Evolutionary conservation across 1,284 basidiomycete genomes (phyloP).

Genomic region (Marasmius oreades): DNA sequence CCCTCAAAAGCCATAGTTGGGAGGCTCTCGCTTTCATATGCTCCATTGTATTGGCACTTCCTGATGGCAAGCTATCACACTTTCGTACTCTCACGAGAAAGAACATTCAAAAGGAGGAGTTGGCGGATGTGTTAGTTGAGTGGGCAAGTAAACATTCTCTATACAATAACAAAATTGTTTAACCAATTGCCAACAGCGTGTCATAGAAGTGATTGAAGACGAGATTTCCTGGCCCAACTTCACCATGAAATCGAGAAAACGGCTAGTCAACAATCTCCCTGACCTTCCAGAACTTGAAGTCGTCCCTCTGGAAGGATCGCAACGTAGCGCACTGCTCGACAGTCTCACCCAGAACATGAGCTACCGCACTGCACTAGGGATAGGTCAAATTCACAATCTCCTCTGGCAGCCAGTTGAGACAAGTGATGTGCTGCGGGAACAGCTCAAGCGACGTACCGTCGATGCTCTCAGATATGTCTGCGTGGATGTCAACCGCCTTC

Average conservation of each 20-base stretch:
- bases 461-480: constrained; percentile 7
- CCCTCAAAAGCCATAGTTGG: background rate
- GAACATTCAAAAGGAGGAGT: background rate
- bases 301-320: background rate
- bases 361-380: background rate
- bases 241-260: background rate
- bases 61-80: background rate
- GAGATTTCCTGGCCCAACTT: constrained; percentile 7
- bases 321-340: background rate
- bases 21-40: background rate
- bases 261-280: background rate
- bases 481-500: constrained; percentile 3
- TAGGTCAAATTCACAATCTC: constrained; percentile 3
- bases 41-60: background rate
- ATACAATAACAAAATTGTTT: background rate
- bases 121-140: background rate
- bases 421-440: background rate
- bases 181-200: background rate
- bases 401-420: background rate
- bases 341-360: background rate
- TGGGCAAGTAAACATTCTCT: constrained; percentile 2
- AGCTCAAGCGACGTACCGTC: background rate
- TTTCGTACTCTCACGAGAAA: no score
- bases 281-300: background rate
- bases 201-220: constrained; percentile 1